Evolutionary conservation across 2,329 filamentous ascomycete genomes (phyloP).

Genomic region (Paecilomyces formosus): DNA sequence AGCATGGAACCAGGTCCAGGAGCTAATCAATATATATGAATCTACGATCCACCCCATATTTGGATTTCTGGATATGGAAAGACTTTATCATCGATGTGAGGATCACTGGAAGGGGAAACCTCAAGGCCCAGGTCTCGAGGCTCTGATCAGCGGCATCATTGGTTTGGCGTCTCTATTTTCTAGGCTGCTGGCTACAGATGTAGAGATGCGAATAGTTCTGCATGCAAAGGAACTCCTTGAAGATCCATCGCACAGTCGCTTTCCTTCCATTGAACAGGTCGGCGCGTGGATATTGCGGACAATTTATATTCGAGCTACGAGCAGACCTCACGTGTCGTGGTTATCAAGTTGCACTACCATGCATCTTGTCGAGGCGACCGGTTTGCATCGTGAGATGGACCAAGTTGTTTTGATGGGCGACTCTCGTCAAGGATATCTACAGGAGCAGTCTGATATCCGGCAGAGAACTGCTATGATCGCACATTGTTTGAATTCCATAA

Average conservation of each 20-base stretch:
- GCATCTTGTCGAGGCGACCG: slow-evolving; percentile 48
- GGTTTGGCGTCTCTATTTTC: slow-evolving; percentile 27
- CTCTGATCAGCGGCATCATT: slow-evolving; percentile 22
- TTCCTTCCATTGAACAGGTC: slow-evolving; percentile 19
- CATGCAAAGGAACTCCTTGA: slow-evolving; percentile 40
- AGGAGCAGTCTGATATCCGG: slow-evolving; percentile 11
- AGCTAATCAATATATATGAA: slow-evolving; percentile 21
- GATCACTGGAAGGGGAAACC: slow-evolving; percentile 21
- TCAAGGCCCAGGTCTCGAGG: slow-evolving; percentile 22
- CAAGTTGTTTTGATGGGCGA: slow-evolving; percentile 11
- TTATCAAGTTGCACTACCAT: slow-evolving; percentile 48
- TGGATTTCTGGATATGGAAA: slow-evolving; percentile 21
- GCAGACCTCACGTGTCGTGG: slow-evolving; percentile 46
- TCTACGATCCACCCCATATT: slow-evolving; percentile 24
- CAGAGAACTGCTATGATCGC: slow-evolving; percentile 21
- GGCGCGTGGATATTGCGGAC: slow-evolving; percentile 44
- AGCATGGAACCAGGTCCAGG: slow-evolving; percentile 15
- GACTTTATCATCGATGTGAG: slow-evolving; percentile 13
- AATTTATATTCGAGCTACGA: slow-evolving; percentile 43
- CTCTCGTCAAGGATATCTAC: not conserved
- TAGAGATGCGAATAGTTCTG: slow-evolving; percentile 17
- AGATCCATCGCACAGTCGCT: slow-evolving; percentile 16
- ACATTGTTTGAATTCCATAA: slow-evolving; percentile 19
- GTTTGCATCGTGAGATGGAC: slow-evolving; percentile 12
- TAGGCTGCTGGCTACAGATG: slow-evolving; percentile 7